Evolutionary conservation across 2,329 filamentous ascomycete genomes (phyloP).

Genomic region (Nothophaeocryptopus gaeumannii): DNA sequence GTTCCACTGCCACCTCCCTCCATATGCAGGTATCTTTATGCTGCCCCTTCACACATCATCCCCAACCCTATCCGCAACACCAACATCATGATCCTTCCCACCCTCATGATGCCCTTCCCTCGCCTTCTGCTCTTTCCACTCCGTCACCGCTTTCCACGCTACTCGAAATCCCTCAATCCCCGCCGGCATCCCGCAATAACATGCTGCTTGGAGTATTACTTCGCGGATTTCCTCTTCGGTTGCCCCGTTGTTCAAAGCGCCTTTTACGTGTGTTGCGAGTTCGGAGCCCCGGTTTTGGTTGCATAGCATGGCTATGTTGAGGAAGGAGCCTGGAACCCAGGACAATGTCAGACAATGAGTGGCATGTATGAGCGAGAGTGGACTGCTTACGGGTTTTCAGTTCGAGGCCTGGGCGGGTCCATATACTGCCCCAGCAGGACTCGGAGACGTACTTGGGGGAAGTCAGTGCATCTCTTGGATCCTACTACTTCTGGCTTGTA

Average conservation of each 20-base stretch:
- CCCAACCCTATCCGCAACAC: conserved; percentile 5
- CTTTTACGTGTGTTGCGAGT: conserved; percentile 60
- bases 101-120: conserved; percentile 4
- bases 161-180: conserved; percentile 55
- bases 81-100: conserved; percentile 10
- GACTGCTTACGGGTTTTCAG: conserved; percentile 60
- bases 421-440: conserved; percentile 62
- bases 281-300: conserved; percentile 60
- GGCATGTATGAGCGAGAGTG: too few relatives aligned
- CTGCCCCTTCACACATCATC: not conserved
- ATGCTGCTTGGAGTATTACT: conserved; percentile 51
- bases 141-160: conserved; percentile 51
- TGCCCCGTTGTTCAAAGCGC: conserved; percentile 62
- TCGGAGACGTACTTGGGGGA: conserved; percentile 59
- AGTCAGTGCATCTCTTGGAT: too few relatives aligned
- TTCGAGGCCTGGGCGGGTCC: conserved; percentile 61
- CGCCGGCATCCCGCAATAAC: conserved; percentile 55
- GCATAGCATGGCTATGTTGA: conserved; percentile 65
- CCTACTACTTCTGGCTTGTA: too few relatives aligned
- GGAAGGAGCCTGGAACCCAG: too few relatives aligned
- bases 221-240: conserved; percentile 63
- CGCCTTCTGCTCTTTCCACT: conserved; percentile 40
- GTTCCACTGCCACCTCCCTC: too few relatives aligned
- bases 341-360: too few relatives aligned
- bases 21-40: too few relatives aligned